A percentile compares a stretch with the other conserved stretches of the same genome.
phyloP scores from a whole-genome alignment of 179 eudicot species.

The Silene noctiflora region DNA sequence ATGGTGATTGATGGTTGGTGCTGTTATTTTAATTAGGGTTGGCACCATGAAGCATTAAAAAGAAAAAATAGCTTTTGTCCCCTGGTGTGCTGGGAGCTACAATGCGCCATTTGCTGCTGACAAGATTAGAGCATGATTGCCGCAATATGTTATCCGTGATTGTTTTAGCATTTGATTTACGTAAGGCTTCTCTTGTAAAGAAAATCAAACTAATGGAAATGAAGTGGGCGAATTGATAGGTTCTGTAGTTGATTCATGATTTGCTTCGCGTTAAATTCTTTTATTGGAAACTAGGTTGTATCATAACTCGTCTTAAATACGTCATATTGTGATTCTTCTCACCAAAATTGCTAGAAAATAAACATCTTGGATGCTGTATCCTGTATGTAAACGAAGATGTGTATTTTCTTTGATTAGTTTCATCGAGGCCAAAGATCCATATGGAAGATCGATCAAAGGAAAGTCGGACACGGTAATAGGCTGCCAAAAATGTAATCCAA shows the following conservation, averaged over 20 bases:
- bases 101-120: background rate
- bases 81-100: background rate
- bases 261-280: constrained; percentile 9
- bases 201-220: constrained; percentile 13
- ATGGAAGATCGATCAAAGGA: background rate
- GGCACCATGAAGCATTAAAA: background rate
- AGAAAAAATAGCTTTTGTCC: background rate
- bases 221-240: background rate
- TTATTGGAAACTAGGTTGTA: constrained; percentile 20
- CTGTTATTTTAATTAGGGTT: constrained; percentile 13
- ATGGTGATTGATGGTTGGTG: constrained; percentile 18
- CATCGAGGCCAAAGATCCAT: background rate
- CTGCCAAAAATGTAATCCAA: too few species aligned
- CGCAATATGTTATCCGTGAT: constrained; percentile 9
- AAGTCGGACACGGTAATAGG: too few species aligned
- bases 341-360: background rate
- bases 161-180: constrained; percentile 14
- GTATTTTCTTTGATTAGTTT: background rate
- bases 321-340: background rate
- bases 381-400: background rate
- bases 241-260: constrained; percentile 10
- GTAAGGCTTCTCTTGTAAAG: constrained; percentile 6
- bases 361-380: background rate
- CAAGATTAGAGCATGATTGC: constrained; percentile 18
- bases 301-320: background rate